Evolutionary conservation across 352 stramenopile genomes (phyloP), one percentile per base, ranked within the genome.

Genomic region (Detonula confervacea): DNA sequence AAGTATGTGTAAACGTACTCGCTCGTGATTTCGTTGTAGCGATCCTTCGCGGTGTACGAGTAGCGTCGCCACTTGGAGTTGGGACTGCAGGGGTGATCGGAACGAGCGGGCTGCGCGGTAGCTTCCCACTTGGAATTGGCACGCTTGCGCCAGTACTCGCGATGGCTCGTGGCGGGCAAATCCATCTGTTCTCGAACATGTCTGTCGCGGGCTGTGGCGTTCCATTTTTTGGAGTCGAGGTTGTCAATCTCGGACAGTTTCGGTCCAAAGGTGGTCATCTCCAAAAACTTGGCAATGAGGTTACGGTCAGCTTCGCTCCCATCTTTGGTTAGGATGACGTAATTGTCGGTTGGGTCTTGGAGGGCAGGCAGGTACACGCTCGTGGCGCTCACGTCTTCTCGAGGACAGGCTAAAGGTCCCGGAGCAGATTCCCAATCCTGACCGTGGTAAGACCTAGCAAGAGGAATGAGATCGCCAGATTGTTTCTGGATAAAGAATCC

Each of bases 201-300:
- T 7, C 47, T 42, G 0, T 73, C 76, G 11, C 71, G 51, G 6
- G 49, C 60, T 2, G n/a, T 35, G 0, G 80, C 66, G 42, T 37
- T 54, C 30, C 37, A 80, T 11, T n/a, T 55, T 12, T 39, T 69
- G 37, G 14, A 20, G 37, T 75, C 37, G 1, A 85, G 42, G 11
- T 22, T 46, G 61, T 81, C 56, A 51, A 91, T 81, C 39, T 87
- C 84, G 14, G 33, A 37, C 33, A 67, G 68, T 14, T 66, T 86
- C 0, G 85, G 74, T 37, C 85, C 85, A 49, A 91, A 91, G 5
- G 85, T 82, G 20, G 85, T 87, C 66, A 80, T 70, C 56, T 91
- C 78, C 30, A 89, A 77, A 59, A 89, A 91, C 18, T 61, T 61
- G 12, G 80, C 75, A 70, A 87, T 81, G 20, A 70, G 49, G 8